Evolutionary conservation across 805 yeast genomes (phyloP), one percentile per base, ranked within the genome.

Genomic region (Kurtzmaniella fragi): DNA sequence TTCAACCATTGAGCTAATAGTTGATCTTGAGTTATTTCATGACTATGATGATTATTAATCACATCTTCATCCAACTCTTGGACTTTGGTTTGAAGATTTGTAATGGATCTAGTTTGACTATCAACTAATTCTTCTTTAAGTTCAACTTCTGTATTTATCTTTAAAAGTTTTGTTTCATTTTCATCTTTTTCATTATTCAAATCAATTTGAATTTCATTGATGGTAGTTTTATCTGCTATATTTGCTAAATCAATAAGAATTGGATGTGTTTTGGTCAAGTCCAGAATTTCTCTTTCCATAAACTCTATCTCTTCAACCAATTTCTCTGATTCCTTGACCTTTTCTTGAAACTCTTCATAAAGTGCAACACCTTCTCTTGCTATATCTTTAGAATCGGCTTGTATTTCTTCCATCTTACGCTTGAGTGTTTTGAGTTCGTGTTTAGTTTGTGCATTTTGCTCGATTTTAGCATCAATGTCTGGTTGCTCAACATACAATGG

Each of bases 381-480:
- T 15, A 30, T 12, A 12, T 11, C 28, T 6, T n/a, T 29, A 14
- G 17, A 20, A 23, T 57, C 57, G 2, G 46, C 36, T 6, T 42
- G 47, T 28, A 53, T 44, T 31, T 52, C 7, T 60, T 17, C n/a
- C 43, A 29, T 32, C 23, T 31, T 43, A 15, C 35, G 32, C 42
- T 61, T 56, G 36, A 55, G 46, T 10, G 45, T 49, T 20, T 61
- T 53, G 17, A 67, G 48, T 11, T 52, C 52, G 2, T 17, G 33
- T 40, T 61, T 62, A 32, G 60, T 38, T 25, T 32, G n/a, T 32
- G 47, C 51, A 28, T 53, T 50, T 35, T 53, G 43, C 28, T 56
- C 49, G 33, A 54, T 54, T 5, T 61, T 49, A 14, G 49, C 48
- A 39, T 54, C 50, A 9, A 68, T 57, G 17, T 68, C 73, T n/a